Base-by-base conservation (phyloP, 768 basidiomycete species). In the Inosperma sp. region DNA sequence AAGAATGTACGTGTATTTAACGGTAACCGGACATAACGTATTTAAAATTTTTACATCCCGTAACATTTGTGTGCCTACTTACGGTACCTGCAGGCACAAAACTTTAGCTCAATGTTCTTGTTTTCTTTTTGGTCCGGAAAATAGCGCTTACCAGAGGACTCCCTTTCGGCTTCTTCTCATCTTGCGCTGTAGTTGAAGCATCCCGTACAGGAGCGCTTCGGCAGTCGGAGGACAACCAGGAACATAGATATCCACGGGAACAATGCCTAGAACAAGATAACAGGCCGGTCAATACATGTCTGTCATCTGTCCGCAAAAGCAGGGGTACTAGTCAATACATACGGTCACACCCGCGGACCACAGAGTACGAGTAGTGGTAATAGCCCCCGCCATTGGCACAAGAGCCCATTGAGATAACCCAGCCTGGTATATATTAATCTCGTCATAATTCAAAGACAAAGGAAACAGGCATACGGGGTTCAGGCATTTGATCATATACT, bases 361-460 rank as follows among this genome's bases (percentile, higher is more conserved):
- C 96, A 23, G 94, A 93, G 71, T 99, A 99, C 22, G 95, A 96
- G 69, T 97, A 96, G 72, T 95, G 93, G 68, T 94, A 93, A 74
- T 93, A 94, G 13, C 93, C 93, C 49, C 93, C 93, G 25, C 96
- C 96, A 67, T 98, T 98, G 14, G 96, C 96, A 68, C 96, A 99
- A 4, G 95, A 97, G 39, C 96, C 96, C 96, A 99, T 98, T 21
- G 95, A 98, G 64, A 99, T 88, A 51, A 99, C 96, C 96, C 96
- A 99, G 63, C 95, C 88, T 83, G 31, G 17, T 49, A 13, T 42
- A 51, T 36, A 23, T 42, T 43, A 54, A 45, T 40, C 47, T 51
- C 30, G 30, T 16, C 23, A 17, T 16, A 9, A 34, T 19, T 21
- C 10, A 21, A 22, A 49, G 9, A 48, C 4, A 37, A 31, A n/a